Percentiles rank a stretch among this genome's conserved stretches.
Conservation (phyloP, 2,329 filamentous ascomycete species). For the Xylaria sp. region DNA sequence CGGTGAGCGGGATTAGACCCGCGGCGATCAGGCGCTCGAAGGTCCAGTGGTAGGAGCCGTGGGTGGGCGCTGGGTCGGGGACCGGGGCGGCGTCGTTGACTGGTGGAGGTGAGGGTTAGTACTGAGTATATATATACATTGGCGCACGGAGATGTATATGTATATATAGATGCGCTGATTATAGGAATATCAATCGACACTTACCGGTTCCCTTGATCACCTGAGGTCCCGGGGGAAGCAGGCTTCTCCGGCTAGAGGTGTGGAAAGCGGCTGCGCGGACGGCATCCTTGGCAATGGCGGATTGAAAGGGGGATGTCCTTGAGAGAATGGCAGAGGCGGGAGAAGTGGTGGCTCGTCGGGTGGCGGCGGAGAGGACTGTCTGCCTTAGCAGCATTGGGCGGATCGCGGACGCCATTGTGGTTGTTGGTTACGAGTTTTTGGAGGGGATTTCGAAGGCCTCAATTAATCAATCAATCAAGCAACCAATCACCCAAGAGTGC, state of each 20-base stretch:
- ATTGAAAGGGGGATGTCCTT: slow-evolving; percentile 48
- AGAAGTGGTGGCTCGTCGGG: slow-evolving; percentile 52
- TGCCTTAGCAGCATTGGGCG: slow-evolving; percentile 67
- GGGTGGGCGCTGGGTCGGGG: slow-evolving; percentile 76
- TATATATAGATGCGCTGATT: neutral
- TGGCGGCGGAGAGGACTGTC: slow-evolving; percentile 57
- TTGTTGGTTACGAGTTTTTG: slow-evolving; percentile 11
- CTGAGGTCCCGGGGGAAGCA: slow-evolving; percentile 87
- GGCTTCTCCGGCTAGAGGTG: slow-evolving; percentile 77
- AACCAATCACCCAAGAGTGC: slow-evolving; percentile 25
- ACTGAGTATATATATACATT: too few species aligned
- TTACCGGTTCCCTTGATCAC: slow-evolving; percentile 79
- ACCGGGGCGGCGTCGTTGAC: slow-evolving; percentile 89
- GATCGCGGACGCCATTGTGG: slow-evolving; percentile 66
- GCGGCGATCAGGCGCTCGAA: slow-evolving; percentile 89
- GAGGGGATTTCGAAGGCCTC: neutral
- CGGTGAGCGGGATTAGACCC: slow-evolving; percentile 84
- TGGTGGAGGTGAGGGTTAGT: slow-evolving; percentile 49
- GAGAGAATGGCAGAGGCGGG: slow-evolving; percentile 48
- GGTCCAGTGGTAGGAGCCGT: slow-evolving; percentile 99
- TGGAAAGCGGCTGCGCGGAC: slow-evolving; percentile 84
- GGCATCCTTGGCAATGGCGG: slow-evolving; percentile 51
- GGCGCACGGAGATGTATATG: neutral
- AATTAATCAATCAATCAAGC: slow-evolving; percentile 36
- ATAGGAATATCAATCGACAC: neutral